phyloP scores from a whole-genome alignment of 176 grass and related monocot genomes.

The Lolium perenne region DNA sequence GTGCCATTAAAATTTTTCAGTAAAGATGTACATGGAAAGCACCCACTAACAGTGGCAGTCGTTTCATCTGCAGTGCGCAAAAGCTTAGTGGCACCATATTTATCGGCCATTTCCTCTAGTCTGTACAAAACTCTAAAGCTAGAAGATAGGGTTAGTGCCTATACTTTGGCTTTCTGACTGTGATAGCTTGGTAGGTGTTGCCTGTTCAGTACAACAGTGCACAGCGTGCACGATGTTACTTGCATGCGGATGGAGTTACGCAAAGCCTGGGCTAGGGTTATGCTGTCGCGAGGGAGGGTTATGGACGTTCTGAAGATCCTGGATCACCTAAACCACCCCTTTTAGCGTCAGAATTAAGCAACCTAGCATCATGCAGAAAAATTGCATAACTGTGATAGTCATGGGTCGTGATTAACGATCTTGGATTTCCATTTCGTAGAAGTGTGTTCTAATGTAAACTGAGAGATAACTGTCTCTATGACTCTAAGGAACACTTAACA shows the following conservation, averaged over 20 bases:
- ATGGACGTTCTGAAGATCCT: neutral
- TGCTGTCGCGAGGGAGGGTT: neutral
- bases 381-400: too few species aligned
- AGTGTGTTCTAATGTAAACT: too few species aligned
- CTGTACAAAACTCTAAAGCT: neutral
- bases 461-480: too few species aligned
- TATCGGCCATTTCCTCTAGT: neutral
- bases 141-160: neutral
- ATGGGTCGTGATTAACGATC: too few species aligned
- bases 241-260: neutral
- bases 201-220: neutral
- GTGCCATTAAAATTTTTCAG: neutral
- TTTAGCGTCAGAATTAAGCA: too few species aligned
- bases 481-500: too few species aligned
- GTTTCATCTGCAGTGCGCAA: neutral
- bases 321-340: neutral
- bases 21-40: conserved; percentile 5
- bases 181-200: neutral
- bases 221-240: neutral
- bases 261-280: neutral
- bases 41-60: neutral
- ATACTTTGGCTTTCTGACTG: neutral
- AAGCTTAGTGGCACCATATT: neutral
- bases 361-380: too few species aligned
- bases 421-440: too few species aligned